Evolutionary conservation across 202 grass and related monocot species (phyloP), one percentile per base, ranked within the genome.

Genomic region (Dendrocalamus latiflorus): DNA sequence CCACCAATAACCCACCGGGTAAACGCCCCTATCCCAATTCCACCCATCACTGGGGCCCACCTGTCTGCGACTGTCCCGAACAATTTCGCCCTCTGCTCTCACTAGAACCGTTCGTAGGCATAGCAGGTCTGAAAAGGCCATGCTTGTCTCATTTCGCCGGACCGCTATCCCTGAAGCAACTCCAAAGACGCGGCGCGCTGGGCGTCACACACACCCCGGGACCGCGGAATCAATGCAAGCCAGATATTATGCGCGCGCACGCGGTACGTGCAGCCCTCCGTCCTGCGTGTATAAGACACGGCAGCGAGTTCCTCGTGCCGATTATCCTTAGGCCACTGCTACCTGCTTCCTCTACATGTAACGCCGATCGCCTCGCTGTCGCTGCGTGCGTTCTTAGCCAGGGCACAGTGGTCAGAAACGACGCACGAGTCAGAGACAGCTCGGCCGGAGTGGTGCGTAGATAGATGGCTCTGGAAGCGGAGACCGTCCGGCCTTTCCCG

Each of bases 381-480:
- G 30, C 30, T 30, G 30, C 30, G 30, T 30, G 30, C 30, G 30
- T 30, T 30, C 30, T 30, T 30, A 30, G 30, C 30, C 30, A 30
- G 30, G 30, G 30, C 30, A 3, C 3, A 30, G 21, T 48, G 41
- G 17, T 26, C 30, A 48, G 7, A 30, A 69, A 25, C 22, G 25
- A 6, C 8, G 12, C 60, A 3, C 2, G 18, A 17, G 10, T 0
- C 6, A 9, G 37, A 30, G 24, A 74, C 9, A 34, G 65, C 6
- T n/a, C 51, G 11, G 12, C 9, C 15, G 10, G 9, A 9, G 51
- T 9, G 70, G 11, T 14, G 34, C 6, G 21, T 3, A 33, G 20
- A 39, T 20, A 16, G 6, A 93, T 89, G 91, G 86, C 86, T 30
- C 6, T 84, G 22, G 72, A 44, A 66, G 66, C 69, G 24, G 79